A percentile compares a stretch with the other conserved stretches of the same genome.
Conservation (phyloP, 225 moss, liverwort and hornwort species). For the Neckera pumila region DNA sequence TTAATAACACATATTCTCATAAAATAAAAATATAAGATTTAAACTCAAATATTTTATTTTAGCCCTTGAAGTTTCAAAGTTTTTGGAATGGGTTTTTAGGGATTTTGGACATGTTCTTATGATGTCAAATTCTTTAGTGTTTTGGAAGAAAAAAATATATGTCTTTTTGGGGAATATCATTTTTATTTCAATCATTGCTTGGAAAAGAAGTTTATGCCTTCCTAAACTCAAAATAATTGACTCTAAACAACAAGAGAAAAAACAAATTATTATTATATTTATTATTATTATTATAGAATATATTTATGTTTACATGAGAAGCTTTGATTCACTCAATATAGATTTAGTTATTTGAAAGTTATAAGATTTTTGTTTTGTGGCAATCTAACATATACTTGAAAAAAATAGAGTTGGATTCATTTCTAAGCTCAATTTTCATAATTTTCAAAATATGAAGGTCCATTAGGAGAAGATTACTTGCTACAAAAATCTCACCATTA, state of each 20-base stretch:
- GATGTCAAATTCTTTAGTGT: background rate
- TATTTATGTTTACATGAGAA: background rate
- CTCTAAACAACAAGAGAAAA: background rate
- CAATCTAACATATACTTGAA: background rate
- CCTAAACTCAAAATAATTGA: background rate
- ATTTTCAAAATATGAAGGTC: too few relatives aligned
- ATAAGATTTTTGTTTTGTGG: background rate
- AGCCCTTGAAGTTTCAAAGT: background rate
- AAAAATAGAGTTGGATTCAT: too few relatives aligned
- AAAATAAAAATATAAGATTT: background rate
- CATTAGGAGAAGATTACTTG: background rate
- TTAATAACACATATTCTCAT: background rate
- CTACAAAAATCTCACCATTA: background rate
- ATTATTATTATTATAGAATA: background rate
- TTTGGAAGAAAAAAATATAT: background rate
- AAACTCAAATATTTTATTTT: background rate
- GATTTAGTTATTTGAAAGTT: background rate
- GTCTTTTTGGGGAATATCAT: fast-evolving
- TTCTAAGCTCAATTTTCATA: background rate
- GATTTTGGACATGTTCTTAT: background rate
- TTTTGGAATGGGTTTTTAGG: background rate
- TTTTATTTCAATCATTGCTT: background rate
- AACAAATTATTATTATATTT: too few relatives aligned
- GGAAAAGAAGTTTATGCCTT: fast-evolving
- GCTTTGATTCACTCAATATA: background rate